phyloP scores from a whole-genome alignment of 176 grass and related monocot genomes.

The Ampelocalamus luodianensis region DNA sequence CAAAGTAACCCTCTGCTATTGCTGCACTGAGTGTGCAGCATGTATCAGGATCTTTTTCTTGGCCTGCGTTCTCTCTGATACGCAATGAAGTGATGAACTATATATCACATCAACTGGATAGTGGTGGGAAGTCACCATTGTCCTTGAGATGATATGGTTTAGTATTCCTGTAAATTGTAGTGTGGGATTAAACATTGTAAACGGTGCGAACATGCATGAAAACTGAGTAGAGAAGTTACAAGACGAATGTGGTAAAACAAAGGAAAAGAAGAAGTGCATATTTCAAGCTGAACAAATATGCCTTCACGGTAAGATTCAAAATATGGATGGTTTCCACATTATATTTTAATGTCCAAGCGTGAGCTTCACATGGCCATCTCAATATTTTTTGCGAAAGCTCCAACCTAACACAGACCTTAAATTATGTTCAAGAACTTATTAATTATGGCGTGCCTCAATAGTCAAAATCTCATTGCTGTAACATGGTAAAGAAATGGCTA shows the following conservation, averaged over 20 bases:
- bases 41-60: conserved; percentile 37
- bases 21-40: neutral
- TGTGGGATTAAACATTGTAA: neutral
- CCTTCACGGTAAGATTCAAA: neutral
- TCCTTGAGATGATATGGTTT: conserved; percentile 80
- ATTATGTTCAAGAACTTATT: conserved; percentile 19
- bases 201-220: conserved; percentile 26
- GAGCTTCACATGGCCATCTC: neutral
- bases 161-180: conserved; percentile 55
- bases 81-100: conserved; percentile 13
- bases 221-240: conserved; percentile 19
- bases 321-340: neutral
- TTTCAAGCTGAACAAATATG: conserved; percentile 1
- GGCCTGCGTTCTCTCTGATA: neutral
- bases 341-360: neutral
- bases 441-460: conserved; percentile 12
- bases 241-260: neutral
- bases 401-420: neutral
- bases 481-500: conserved; percentile 11
- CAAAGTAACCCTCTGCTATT: conserved; percentile 8
- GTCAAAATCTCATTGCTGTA: conserved; percentile 11
- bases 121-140: conserved; percentile 81
- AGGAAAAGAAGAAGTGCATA: neutral
- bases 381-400: neutral
- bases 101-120: conserved; percentile 55